Base-by-base conservation (phyloP, 257 asterid genomes). In the Thymus mandschuricus region DNA sequence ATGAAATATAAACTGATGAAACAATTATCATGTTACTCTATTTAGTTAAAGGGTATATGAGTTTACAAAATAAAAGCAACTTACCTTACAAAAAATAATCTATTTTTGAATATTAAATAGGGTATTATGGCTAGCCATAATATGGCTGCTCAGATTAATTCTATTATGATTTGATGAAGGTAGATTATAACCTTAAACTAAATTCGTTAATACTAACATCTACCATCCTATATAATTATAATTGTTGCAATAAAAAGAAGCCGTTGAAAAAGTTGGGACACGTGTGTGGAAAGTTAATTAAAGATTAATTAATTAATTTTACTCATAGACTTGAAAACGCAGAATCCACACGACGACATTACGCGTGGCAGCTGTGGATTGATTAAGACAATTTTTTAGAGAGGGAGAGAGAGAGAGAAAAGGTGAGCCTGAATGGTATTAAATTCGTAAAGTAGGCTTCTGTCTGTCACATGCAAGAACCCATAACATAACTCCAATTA, bases 401-500 rank as follows among this genome's bases (percentile, higher is more conserved):
- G 69, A 33, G 60, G 15, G 10, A 9, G 27, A 13, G 2, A 7
- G 29, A 7, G 3, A 44, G 2, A 2, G 10, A 44, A 27, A 27
- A 30, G n/a, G 10, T 8, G 66, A 15, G 21, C 21, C 21, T 21
- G 21, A n/a, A 5, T 46, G 40, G 64, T 65, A 81, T 69, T 86
- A 52, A 88, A 88, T 84, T 40, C 87, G 55, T 79, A 83, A 88
- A 88, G 90, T 68, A 0, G 60, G 51, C 56, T 73, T 79, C 71
- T 34, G 61, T 52, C 33, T 49, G 57, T 68, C 31, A 54, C 48
- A 52, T 73, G 72, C 5, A 49, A 3, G 15, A 44, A 46, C 41
- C 41, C 40, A 2, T 34, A 4, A 2, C 38, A 33, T 43, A 21
- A 66, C 5, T 29, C 70, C 49, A 11, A 56, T 52, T 72, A 70